Conservation (phyloP, 768 basidiomycete species). For the Pleurotus ostreatus region DNA sequence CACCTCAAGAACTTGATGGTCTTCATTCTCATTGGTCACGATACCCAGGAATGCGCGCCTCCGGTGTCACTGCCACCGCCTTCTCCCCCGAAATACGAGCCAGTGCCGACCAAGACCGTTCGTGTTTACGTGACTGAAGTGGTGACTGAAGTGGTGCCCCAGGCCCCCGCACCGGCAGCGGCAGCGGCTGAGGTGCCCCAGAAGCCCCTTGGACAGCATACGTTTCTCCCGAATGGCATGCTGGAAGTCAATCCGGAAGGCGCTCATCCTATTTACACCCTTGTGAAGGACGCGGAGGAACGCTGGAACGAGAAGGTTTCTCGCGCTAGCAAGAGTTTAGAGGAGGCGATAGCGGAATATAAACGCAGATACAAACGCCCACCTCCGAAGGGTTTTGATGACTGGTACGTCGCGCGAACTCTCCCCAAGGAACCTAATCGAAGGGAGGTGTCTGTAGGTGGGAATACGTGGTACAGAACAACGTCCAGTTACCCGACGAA, state of each 20-base stretch:
- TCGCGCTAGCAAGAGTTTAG: slow-evolving; percentile 31
- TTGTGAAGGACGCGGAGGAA: slow-evolving; percentile 32
- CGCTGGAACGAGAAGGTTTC: slow-evolving; percentile 34
- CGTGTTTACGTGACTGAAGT: background rate
- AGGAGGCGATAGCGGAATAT: slow-evolving; percentile 37
- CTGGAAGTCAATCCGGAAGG: slow-evolving; percentile 31
- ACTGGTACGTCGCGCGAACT: slow-evolving; percentile 30
- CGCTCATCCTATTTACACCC: slow-evolving; percentile 41
- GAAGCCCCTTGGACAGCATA: slow-evolving; percentile 5
- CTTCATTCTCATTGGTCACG: background rate
- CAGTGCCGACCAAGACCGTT: background rate
- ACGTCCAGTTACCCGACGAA: slow-evolving; percentile 49
- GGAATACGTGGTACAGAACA: slow-evolving; percentile 38
- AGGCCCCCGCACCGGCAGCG: too few relatives aligned
- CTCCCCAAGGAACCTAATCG: background rate
- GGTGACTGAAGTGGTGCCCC: background rate
- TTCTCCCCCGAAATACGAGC: background rate
- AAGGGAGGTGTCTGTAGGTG: slow-evolving; percentile 26
- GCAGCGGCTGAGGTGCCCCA: background rate
- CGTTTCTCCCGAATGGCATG: slow-evolving; percentile 24
- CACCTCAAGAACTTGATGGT: slow-evolving; percentile 3
- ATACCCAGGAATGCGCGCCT: background rate
- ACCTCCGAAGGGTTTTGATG: slow-evolving; percentile 42
- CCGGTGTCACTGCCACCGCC: background rate
- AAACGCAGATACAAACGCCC: slow-evolving; percentile 27